A percentile compares a stretch with the other conserved stretches of the same genome.
These are phyloP conservation scores for Heliosperma pusillum DNA, from an alignment of 148 eudicot species.

Conservation along the genomic window DNA sequence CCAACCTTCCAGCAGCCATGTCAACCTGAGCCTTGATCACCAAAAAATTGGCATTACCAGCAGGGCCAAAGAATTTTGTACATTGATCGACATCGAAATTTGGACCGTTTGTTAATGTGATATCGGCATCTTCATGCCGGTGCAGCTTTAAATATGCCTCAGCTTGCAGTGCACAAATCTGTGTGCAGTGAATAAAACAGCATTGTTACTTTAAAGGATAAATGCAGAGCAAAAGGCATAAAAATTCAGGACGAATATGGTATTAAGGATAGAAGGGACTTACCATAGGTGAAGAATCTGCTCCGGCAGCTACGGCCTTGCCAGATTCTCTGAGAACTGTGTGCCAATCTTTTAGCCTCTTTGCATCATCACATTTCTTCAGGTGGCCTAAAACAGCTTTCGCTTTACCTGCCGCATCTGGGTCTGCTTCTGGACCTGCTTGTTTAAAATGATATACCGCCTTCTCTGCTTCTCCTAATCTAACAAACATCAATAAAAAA, in stretches of 20 bases:
- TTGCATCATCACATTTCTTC: slow-evolving; percentile 71
- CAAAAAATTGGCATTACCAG: slow-evolving; percentile 50
- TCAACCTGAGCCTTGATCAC: slow-evolving; percentile 82
- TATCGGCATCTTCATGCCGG: slow-evolving; percentile 73
- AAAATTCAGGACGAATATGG: neutral
- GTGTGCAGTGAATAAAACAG: slow-evolving; percentile 10
- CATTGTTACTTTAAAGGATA: neutral
- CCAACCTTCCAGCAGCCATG: slow-evolving; percentile 80
- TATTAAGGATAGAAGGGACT: slow-evolving; percentile 4
- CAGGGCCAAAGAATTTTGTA: slow-evolving; percentile 68
- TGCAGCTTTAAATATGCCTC: slow-evolving; percentile 79
- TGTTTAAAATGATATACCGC: slow-evolving; percentile 68
- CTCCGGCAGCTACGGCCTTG: slow-evolving; percentile 65
- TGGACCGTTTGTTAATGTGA: slow-evolving; percentile 55
- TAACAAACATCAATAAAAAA: slow-evolving; percentile 25
- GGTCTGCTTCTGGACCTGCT: slow-evolving; percentile 85
- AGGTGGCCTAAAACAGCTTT: slow-evolving; percentile 50
- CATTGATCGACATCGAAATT: slow-evolving; percentile 56
- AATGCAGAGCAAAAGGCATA: neutral
- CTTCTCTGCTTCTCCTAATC: slow-evolving; percentile 93
- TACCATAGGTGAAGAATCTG: slow-evolving; percentile 89
- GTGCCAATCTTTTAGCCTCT: slow-evolving; percentile 77
- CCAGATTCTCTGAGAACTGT: slow-evolving; percentile 50
- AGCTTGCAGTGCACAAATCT: slow-evolving; percentile 78
- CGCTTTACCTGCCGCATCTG: slow-evolving; percentile 62